Evolutionary conservation across 1,139 yeast genomes (phyloP).

Genomic region (Hyphopichia fennica): DNA sequence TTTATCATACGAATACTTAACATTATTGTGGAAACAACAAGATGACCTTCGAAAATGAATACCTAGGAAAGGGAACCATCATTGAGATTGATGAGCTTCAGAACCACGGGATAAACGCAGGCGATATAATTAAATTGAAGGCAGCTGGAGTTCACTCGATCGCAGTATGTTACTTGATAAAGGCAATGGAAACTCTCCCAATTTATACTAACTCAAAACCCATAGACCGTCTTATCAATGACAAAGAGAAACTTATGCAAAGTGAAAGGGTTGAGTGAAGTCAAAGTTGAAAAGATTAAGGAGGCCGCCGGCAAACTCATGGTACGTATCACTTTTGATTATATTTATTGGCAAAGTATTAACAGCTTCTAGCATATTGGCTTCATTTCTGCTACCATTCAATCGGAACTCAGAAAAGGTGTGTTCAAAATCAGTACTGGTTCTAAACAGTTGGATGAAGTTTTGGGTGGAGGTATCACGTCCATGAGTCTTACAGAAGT

Average conservation of each 20-base stretch:
- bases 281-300: slow-evolving; percentile 61
- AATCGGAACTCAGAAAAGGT: slow-evolving; percentile 47
- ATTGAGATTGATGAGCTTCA: slow-evolving; percentile 45
- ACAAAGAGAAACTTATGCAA: slow-evolving; percentile 54
- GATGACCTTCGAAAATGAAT: slow-evolving; percentile 10
- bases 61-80: slow-evolving; percentile 15
- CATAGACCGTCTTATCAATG: slow-evolving; percentile 50
- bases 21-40: too few species aligned
- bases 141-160: slow-evolving; percentile 52
- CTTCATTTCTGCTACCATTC: slow-evolving; percentile 54
- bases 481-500: slow-evolving; percentile 66
- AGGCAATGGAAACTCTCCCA: too few species aligned
- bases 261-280: slow-evolving; percentile 56
- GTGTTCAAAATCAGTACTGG: slow-evolving; percentile 55
- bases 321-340: slow-evolving; percentile 11
- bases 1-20: too few species aligned
- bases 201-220: neutral
- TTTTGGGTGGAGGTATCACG: slow-evolving; percentile 59
- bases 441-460: slow-evolving; percentile 50
- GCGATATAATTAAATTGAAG: slow-evolving; percentile 55
- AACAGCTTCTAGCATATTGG: slow-evolving; percentile 32
- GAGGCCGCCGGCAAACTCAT: slow-evolving; percentile 56
- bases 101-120: slow-evolving; percentile 43
- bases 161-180: neutral
- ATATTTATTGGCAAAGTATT: slow-evolving; percentile 1